Evolutionary conservation across 352 stramenopile species (phyloP).

Genomic region (Thalassiosira exigua): DNA sequence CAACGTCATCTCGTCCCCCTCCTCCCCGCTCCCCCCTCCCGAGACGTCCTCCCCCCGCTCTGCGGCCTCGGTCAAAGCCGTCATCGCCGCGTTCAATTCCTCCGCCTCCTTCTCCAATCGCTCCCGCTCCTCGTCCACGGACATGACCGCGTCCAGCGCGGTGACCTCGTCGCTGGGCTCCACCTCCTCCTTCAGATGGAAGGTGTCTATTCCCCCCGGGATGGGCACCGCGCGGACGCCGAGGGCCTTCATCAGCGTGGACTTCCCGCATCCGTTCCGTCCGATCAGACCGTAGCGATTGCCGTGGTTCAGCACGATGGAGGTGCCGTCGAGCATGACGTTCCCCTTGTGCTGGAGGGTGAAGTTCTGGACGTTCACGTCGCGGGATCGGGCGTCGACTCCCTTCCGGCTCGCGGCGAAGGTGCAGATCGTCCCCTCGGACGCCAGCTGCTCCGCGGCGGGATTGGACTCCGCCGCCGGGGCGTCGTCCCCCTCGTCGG

Average conservation of each 20-base stretch:
- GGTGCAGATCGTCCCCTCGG: conserved; percentile 82
- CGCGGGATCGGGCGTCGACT: conserved; percentile 75
- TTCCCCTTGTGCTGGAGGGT: conserved; percentile 81
- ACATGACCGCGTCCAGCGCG: conserved; percentile 93
- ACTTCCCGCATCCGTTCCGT: conserved; percentile 94
- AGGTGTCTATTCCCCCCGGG: conserved; percentile 95
- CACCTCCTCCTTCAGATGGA: conserved; percentile 96
- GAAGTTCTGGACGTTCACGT: conserved; percentile 85
- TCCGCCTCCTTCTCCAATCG: conserved; percentile 93
- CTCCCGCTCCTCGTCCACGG: conserved; percentile 92
- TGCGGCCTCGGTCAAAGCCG: conserved; percentile 88
- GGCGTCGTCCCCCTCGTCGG: conserved; percentile 19
- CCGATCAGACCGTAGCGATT: conserved; percentile 97
- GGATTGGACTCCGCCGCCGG: conserved; percentile 51
- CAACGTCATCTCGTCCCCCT: conserved; percentile 64
- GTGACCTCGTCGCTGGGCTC: conserved; percentile 92
- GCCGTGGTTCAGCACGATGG: conserved; percentile 97
- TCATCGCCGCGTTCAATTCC: conserved; percentile 91
- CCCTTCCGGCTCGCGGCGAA: conserved; percentile 74
- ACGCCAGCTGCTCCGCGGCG: conserved; percentile 65
- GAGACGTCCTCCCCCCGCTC: conserved; percentile 48
- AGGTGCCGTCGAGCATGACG: conserved; percentile 93
- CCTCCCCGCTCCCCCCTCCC: conserved; percentile 39
- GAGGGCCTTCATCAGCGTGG: conserved; percentile 97
- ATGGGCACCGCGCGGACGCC: conserved; percentile 93